These are phyloP conservation scores for Termitomyces sp. DNA, from an alignment of 768 basidiomycete species.

Conservation along the genomic window DNA sequence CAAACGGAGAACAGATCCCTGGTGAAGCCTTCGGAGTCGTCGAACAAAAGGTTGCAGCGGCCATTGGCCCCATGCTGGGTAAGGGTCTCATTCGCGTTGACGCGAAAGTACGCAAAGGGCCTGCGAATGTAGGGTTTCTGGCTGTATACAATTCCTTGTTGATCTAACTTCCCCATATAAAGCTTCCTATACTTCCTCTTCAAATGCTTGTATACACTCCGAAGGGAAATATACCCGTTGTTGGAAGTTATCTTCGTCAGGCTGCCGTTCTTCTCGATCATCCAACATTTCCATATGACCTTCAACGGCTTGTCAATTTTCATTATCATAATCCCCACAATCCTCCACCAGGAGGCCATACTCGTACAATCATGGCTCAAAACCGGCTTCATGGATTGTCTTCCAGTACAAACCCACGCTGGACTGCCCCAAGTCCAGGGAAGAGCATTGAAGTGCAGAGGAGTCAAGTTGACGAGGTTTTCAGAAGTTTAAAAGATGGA, in stretches of 20 bases:
- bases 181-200: slow-evolving; percentile 81
- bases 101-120: slow-evolving; percentile 64
- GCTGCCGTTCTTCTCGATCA: slow-evolving; percentile 73
- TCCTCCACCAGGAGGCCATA: slow-evolving; percentile 66
- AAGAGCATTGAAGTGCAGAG: slow-evolving; percentile 90
- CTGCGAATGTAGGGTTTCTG: slow-evolving; percentile 41
- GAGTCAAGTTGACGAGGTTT: slow-evolving; percentile 90
- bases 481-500: slow-evolving; percentile 82
- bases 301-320: slow-evolving; percentile 50
- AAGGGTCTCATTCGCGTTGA: slow-evolving; percentile 80
- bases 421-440: slow-evolving; percentile 51
- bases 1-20: slow-evolving; percentile 45
- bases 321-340: slow-evolving; percentile 89
- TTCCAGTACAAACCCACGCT: slow-evolving; percentile 34
- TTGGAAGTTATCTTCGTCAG: slow-evolving; percentile 70
- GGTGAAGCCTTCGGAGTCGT: slow-evolving; percentile 79
- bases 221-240: slow-evolving; percentile 83
- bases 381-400: slow-evolving; percentile 33
- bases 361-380: slow-evolving; percentile 31
- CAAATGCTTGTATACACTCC: slow-evolving; percentile 90
- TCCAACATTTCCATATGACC: slow-evolving; percentile 64
- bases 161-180: slow-evolving; percentile 9
- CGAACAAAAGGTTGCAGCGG: slow-evolving; percentile 78
- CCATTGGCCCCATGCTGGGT: slow-evolving; percentile 78
- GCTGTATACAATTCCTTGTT: slow-evolving; percentile 8